Evolutionary conservation across 2,329 filamentous ascomycete species (phyloP), one percentile per base, ranked within the genome.

Genomic region (Berkeleyomyces rouxiae): DNA sequence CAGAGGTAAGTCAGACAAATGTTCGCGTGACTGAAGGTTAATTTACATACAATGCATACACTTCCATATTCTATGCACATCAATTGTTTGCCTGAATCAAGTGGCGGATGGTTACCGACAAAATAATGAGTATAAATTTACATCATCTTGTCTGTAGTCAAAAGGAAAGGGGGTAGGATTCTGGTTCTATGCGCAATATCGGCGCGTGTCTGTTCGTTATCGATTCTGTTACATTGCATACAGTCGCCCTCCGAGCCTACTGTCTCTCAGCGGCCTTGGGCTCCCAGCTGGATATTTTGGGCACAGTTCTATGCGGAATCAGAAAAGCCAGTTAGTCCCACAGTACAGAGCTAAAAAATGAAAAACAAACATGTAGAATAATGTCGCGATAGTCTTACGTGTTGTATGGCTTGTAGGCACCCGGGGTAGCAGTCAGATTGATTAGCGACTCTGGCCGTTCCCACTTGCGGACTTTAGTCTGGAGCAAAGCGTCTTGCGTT

Each of bases 321-420:
- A 64, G 46, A 10, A 4, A 42, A 7, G 66, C 4, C 3, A 60
- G 13, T 7, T 4, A 3, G 5, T 11, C 37, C 4, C 31, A 40
- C 16, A 33, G 23, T 23, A n/a, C 1, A n/a, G 39, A 44, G 6
- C 7, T 7, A 37, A 40, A 2, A 9, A 3, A 16, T 13, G 31
- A 7, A 36, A 16, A 85, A 23, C 23, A 23, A 23, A 23, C 23
- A 23, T 23, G 23, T 1, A 23, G 23, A 2, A 23, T 1, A 23
- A 23, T 23, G 23, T 23, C 23, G 23, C 23, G 23, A 23, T 23
- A 23, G 23, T 23, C 91, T 74, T 76, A 97, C 91, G 93, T 99
- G 78, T 79, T 96, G 77, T 96, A 99, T 42, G 93, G 84, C 79
- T 88, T 95, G 79, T 85, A 99, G 47, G 90, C 91, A 64, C 82